phyloP scores from a whole-genome alignment of 257 asterid genomes.

The Solanum piurae region DNA sequence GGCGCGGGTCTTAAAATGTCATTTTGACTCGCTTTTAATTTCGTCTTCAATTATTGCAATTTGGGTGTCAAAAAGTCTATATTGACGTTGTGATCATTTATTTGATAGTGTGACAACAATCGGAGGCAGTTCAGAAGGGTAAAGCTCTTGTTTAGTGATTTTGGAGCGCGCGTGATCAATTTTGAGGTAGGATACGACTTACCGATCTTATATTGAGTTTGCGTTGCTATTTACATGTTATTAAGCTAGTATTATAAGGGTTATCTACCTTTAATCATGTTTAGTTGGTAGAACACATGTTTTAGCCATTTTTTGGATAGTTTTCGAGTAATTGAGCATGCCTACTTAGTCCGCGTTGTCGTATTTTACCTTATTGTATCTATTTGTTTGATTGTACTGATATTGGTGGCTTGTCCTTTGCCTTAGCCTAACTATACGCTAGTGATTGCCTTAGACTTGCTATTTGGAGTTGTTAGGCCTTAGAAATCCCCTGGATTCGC shows the following conservation, averaged over 20 bases:
- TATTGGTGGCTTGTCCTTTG: no score
- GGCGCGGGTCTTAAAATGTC: background rate
- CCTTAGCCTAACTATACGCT: background rate
- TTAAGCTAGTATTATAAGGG: background rate
- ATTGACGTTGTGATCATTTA: background rate
- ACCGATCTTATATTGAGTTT: background rate
- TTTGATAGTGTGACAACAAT: background rate
- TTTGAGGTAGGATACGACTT: background rate
- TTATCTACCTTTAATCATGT: background rate
- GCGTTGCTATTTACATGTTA: background rate
- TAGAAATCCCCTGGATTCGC: no score
- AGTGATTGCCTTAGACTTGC: background rate
- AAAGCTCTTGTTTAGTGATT: background rate
- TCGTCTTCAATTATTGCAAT: background rate
- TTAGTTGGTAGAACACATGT: background rate
- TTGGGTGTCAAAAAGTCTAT: background rate
- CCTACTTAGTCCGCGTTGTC: background rate
- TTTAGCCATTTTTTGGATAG: background rate
- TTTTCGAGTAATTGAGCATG: background rate
- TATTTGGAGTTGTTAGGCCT: no score
- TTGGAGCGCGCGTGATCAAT: background rate
- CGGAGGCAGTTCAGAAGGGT: background rate
- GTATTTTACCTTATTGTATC: background rate
- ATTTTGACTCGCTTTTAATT: background rate
- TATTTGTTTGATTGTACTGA: no score